A percentile compares a stretch with the other conserved stretches of the same genome.
Conservation (phyloP, 2,329 filamentous ascomycete genomes). For the Colletotrichum euphorbiae region DNA sequence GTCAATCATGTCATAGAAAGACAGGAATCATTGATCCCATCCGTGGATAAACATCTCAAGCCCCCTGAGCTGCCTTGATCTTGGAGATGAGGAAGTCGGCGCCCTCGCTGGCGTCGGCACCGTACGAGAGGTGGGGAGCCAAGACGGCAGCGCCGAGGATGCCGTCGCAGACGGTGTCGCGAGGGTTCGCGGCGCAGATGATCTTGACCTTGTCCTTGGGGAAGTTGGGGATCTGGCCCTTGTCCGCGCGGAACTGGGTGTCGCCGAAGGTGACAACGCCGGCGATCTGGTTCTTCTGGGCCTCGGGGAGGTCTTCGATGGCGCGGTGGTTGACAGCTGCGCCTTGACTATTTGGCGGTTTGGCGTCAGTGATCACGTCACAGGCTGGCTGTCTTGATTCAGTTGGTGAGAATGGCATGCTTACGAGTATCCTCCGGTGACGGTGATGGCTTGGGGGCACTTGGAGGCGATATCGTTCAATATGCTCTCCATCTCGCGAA, state of each 20-base stretch:
- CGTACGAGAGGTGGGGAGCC: slow-evolving; percentile 28
- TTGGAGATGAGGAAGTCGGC: slow-evolving; percentile 18
- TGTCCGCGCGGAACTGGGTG: slow-evolving; percentile 45
- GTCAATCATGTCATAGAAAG: too few relatives aligned
- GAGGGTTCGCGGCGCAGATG: slow-evolving; percentile 27
- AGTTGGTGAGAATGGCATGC: not conserved
- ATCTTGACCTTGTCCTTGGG: slow-evolving; percentile 48
- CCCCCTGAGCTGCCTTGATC: slow-evolving; percentile 3
- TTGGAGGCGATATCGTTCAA: slow-evolving; percentile 49
- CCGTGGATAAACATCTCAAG: not conserved
- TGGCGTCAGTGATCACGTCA: not conserved
- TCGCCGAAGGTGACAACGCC: slow-evolving; percentile 44
- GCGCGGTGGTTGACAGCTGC: slow-evolving; percentile 45
- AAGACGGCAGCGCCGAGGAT: slow-evolving; percentile 21
- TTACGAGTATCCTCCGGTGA: slow-evolving; percentile 51
- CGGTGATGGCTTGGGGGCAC: slow-evolving; percentile 50
- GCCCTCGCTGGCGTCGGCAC: slow-evolving; percentile 13
- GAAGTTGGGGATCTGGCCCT: slow-evolving; percentile 50
- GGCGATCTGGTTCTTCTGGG: slow-evolving; percentile 39
- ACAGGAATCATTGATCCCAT: too few relatives aligned
- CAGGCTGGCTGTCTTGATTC: too few relatives aligned
- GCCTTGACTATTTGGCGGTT: slow-evolving; percentile 45
- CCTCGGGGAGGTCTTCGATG: slow-evolving; percentile 41
- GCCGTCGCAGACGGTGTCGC: slow-evolving; percentile 30
- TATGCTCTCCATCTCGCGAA: slow-evolving; percentile 46